Conservation (phyloP, 352 stramenopile species). For the Phytophthora quininea region DNA sequence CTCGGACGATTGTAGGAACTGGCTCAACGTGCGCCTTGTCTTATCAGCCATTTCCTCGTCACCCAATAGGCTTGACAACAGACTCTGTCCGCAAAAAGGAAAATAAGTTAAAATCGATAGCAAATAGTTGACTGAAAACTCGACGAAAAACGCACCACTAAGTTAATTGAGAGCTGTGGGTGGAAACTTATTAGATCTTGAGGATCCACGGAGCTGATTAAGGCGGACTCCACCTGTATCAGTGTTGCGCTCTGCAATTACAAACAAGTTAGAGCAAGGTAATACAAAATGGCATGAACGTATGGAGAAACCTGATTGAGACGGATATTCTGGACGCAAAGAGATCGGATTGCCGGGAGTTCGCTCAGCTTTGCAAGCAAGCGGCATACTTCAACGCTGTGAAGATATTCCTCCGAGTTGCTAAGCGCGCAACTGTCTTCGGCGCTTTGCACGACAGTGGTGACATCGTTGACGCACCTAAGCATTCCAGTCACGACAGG, state of each 20-base stretch:
- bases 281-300: background rate
- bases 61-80: constrained; percentile 58
- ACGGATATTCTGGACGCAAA: constrained; percentile 66
- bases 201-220: constrained; percentile 55
- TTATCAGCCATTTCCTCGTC: constrained; percentile 67
- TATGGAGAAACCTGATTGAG: constrained; percentile 68
- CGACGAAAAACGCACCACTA: constrained; percentile 54
- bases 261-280: constrained; percentile 1
- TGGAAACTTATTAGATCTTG: constrained; percentile 61
- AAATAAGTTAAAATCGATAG: background rate
- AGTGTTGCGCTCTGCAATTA: constrained; percentile 57
- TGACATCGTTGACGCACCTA: constrained; percentile 58
- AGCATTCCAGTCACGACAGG: constrained; percentile 61
- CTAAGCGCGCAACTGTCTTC: constrained; percentile 50
- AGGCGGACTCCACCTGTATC: constrained; percentile 69
- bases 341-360: constrained; percentile 47
- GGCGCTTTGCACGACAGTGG: constrained; percentile 44
- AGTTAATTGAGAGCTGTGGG: constrained; percentile 68
- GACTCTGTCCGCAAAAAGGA: constrained; percentile 38
- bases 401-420: constrained; percentile 69
- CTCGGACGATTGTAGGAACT: constrained; percentile 78
- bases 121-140: background rate
- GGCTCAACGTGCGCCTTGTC: constrained; percentile 64
- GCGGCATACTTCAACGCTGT: constrained; percentile 64
- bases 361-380: constrained; percentile 64